Evolutionary conservation across 176 grass and related monocot species (phyloP).

Genomic region (Triticum timopheevii): DNA sequence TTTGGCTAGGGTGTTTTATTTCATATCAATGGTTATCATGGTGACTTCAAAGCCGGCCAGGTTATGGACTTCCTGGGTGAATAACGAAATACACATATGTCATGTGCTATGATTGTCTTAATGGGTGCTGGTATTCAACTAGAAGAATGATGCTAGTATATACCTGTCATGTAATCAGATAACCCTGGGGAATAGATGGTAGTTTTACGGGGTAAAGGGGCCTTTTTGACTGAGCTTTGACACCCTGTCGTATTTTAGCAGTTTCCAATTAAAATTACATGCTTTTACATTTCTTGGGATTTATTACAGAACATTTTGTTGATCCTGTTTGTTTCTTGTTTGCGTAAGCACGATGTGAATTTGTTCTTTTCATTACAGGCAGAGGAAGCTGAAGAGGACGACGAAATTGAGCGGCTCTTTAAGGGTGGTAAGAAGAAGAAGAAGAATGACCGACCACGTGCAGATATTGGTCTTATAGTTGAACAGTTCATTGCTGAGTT

Average conservation of each 20-base stretch:
- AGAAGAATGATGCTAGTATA: background rate
- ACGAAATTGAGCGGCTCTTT: conserved; percentile 83
- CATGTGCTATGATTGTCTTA: background rate
- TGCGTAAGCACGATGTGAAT: background rate
- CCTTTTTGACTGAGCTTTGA: background rate
- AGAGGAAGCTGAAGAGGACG: conserved; percentile 85
- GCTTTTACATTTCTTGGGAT: background rate
- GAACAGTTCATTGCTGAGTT: conserved; percentile 96
- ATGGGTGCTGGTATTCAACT: background rate
- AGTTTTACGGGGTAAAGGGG: background rate
- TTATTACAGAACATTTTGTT: background rate
- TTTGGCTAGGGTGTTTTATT: background rate
- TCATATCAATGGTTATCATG: background rate
- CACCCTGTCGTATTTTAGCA: background rate
- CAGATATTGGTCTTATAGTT: conserved; percentile 88
- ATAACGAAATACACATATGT: background rate
- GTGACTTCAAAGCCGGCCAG: background rate
- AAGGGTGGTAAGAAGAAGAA: conserved; percentile 87
- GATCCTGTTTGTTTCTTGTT: conserved; percentile 3
- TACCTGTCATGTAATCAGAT: background rate
- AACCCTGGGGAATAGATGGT: background rate
- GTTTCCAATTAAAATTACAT: background rate
- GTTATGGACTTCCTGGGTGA: background rate
- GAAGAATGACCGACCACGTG: conserved; percentile 82
- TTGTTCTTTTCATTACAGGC: conserved; percentile 51